phyloP scores from a whole-genome alignment of 306 rosid species.

The Coriaria nepalensis region DNA sequence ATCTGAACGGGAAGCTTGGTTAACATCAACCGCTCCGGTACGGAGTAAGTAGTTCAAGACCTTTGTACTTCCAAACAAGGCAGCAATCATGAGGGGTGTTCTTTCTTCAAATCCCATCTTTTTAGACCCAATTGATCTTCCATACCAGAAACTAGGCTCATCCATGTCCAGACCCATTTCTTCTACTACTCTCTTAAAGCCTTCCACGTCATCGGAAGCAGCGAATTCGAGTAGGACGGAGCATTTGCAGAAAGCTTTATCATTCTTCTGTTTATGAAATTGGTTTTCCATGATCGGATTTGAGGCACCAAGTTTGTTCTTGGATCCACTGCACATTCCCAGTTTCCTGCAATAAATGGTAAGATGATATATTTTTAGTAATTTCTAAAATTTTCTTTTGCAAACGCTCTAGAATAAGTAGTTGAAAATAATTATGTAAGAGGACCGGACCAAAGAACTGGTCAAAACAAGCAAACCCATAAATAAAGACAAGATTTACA shows the following conservation, averaged over 20 bases:
- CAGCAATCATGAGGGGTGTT: slow-evolving; percentile 91
- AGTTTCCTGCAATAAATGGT: slow-evolving; percentile 1
- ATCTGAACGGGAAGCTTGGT: slow-evolving; percentile 62
- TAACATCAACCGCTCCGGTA: slow-evolving; percentile 54
- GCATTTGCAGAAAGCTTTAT: slow-evolving; percentile 13
- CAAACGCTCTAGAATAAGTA: too few relatives aligned
- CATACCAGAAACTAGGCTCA: slow-evolving; percentile 75
- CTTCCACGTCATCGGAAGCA: slow-evolving; percentile 65
- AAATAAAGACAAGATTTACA: slow-evolving; percentile 19
- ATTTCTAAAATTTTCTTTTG: background rate
- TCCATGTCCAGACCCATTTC: slow-evolving; percentile 50
- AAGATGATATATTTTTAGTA: background rate
- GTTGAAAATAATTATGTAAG: too few relatives aligned
- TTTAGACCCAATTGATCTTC: slow-evolving; percentile 76
- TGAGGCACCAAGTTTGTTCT: slow-evolving; percentile 34
- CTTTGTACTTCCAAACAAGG: slow-evolving; percentile 64
- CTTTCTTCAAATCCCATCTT: slow-evolving; percentile 83
- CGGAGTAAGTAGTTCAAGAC: slow-evolving; percentile 55
- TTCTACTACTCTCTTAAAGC: slow-evolving; percentile 51
- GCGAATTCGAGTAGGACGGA: slow-evolving; percentile 69
- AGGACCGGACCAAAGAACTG: background rate
- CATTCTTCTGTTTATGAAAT: slow-evolving; percentile 36
- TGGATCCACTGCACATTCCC: slow-evolving; percentile 61
- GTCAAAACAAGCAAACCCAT: slow-evolving; percentile 12
- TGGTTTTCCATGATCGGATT: slow-evolving; percentile 45